Evolutionary conservation across 208 protist genomes (phyloP).

Genomic region (Acanthamoeba triangularis): DNA sequence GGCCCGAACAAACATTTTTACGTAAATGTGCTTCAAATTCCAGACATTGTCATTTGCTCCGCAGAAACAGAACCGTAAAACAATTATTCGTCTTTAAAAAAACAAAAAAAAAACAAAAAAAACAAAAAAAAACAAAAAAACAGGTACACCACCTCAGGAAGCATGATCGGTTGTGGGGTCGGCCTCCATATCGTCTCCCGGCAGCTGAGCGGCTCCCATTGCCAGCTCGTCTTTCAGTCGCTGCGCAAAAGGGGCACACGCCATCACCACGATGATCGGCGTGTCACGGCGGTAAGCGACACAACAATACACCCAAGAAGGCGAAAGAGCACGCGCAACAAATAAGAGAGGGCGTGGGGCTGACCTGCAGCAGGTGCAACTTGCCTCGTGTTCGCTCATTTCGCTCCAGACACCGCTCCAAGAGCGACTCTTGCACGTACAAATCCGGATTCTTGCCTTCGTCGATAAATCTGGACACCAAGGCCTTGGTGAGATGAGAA

Average conservation of each 20-base stretch:
- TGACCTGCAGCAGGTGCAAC: slow-evolving; percentile 35
- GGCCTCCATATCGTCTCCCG: not conserved
- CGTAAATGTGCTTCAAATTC: too few relatives aligned
- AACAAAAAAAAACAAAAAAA: too few relatives aligned
- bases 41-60: too few relatives aligned
- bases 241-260: not conserved
- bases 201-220: not conserved
- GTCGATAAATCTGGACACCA: not conserved
- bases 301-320: not conserved
- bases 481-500: not conserved
- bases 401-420: slow-evolving; percentile 34
- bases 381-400: slow-evolving; percentile 58
- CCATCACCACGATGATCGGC: too few relatives aligned
- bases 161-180: not conserved
- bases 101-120: too few relatives aligned
- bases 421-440: slow-evolving; percentile 51
- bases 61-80: too few relatives aligned
- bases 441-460: slow-evolving; percentile 62
- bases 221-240: slow-evolving; percentile 22
- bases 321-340: not conserved
- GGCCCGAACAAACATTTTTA: too few relatives aligned
- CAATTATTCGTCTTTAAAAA: too few relatives aligned
- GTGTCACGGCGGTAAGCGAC: not conserved
- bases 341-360: not conserved
- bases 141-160: too few relatives aligned